Evolutionary conservation across 768 basidiomycete genomes (phyloP).

Genomic region (Lactarius tabidus): DNA sequence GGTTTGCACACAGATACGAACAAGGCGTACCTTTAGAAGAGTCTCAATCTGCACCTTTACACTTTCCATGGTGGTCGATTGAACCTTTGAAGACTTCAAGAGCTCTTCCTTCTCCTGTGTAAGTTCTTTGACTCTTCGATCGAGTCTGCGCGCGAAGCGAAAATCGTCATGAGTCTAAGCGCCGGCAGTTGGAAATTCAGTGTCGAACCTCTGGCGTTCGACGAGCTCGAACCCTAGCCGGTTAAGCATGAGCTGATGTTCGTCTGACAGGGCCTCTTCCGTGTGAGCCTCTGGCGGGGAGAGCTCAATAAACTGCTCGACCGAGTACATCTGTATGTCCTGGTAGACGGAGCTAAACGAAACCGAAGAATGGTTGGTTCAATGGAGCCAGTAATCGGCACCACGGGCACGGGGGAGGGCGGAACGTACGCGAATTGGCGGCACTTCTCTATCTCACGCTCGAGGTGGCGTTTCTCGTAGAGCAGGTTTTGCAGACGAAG

Average conservation of each 20-base stretch:
- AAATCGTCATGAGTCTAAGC: constrained; percentile 14
- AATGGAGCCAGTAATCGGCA: too few relatives aligned
- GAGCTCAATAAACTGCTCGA: constrained; percentile 62
- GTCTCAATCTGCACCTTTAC: constrained; percentile 76
- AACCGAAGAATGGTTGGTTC: background rate
- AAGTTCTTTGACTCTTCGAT: constrained; percentile 66
- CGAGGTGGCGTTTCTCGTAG: constrained; percentile 86
- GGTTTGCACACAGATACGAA: background rate
- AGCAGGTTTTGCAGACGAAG: constrained; percentile 81
- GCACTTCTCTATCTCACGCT: constrained; percentile 90
- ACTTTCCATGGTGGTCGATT: constrained; percentile 66
- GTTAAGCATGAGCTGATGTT: constrained; percentile 85
- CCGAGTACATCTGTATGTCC: constrained; percentile 69
- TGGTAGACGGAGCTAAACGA: constrained; percentile 75
- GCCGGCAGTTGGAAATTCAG: constrained; percentile 19
- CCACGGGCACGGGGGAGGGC: background rate
- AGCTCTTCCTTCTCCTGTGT: constrained; percentile 69
- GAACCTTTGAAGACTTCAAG: constrained; percentile 74
- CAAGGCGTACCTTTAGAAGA: constrained; percentile 58
- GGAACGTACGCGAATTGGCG: constrained; percentile 79
- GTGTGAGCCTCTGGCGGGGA: constrained; percentile 68
- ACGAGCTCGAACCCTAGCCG: constrained; percentile 82
- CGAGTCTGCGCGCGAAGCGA: constrained; percentile 48
- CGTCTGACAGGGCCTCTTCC: constrained; percentile 55
- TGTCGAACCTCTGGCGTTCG: constrained; percentile 79